A percentile compares a stretch with the other conserved stretches of the same genome.
Conservation (phyloP, 2,329 filamentous ascomycete species). For the Cladosporium cucumerinum region DNA sequence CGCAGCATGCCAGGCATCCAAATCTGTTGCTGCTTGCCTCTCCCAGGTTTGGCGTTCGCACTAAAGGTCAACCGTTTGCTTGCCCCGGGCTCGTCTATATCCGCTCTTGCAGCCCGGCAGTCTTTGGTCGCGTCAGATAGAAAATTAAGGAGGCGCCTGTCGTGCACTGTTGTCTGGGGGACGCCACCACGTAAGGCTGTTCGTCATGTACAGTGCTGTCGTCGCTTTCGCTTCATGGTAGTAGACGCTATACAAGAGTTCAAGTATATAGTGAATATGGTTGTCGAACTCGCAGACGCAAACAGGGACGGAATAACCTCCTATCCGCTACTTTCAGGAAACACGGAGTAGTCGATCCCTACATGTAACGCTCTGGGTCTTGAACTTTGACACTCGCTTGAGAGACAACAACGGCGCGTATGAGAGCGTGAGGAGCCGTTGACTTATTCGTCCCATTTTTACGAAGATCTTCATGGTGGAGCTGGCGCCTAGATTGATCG, state of each 20-base stretch:
- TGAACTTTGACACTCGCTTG: slow-evolving; percentile 10
- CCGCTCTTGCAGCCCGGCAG: slow-evolving; percentile 7
- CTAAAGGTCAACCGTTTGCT: slow-evolving; percentile 12
- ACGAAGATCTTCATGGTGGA: neutral
- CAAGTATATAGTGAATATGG: neutral
- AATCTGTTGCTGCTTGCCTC: slow-evolving; percentile 3
- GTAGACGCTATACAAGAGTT: neutral
- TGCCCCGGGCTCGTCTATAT: slow-evolving; percentile 3
- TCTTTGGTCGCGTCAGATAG: neutral
- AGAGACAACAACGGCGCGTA: slow-evolving; percentile 2
- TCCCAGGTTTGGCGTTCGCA: neutral
- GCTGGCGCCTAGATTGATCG: neutral
- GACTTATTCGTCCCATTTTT: neutral
- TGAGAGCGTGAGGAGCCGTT: slow-evolving; percentile 12
- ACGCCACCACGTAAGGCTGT: slow-evolving; percentile 6
- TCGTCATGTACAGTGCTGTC: neutral
- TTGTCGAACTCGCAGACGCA: neutral
- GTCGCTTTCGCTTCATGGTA: neutral
- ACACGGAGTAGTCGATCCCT: neutral
- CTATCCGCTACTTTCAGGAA: neutral
- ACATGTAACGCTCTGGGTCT: slow-evolving; percentile 10
- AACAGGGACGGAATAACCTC: neutral
- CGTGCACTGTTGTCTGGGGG: slow-evolving; percentile 13
- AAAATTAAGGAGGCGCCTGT: slow-evolving; percentile 8
- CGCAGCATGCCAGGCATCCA: slow-evolving; percentile 7